phyloP scores from a whole-genome alignment of 768 basidiomycete genomes.

The Tricholoma sp. region DNA sequence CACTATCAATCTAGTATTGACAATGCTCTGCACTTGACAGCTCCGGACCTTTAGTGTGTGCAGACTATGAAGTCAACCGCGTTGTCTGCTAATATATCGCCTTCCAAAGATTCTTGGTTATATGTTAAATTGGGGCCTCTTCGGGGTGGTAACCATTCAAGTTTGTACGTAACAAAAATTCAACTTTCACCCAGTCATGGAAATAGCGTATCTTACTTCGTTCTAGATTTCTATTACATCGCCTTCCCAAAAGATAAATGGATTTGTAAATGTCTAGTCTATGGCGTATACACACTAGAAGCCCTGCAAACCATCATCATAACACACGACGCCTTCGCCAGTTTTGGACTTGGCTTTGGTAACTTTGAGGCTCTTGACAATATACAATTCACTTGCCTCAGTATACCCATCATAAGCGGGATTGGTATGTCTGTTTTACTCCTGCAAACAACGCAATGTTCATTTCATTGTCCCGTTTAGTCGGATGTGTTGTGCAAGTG shows the following conservation, averaged over 20 bases:
- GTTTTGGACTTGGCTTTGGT: conserved; percentile 24
- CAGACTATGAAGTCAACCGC: neutral
- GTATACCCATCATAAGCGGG: conserved; percentile 24
- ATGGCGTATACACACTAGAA: conserved; percentile 23
- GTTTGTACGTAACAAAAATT: conserved; percentile 19
- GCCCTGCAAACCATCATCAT: conserved; percentile 22
- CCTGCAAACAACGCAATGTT: neutral
- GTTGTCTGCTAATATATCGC: neutral
- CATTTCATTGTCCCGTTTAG: conserved; percentile 9
- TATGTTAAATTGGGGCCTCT: conserved; percentile 23
- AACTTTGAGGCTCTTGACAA: conserved; percentile 18
- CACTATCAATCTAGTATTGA: neutral
- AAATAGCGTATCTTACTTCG: neutral
- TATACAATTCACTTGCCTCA: conserved; percentile 20
- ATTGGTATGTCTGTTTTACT: conserved; percentile 15
- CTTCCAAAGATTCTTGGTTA: conserved; percentile 22
- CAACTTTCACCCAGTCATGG: neutral
- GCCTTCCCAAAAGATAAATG: conserved; percentile 24
- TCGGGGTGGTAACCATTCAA: conserved; percentile 24
- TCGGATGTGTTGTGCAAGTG: conserved; percentile 25
- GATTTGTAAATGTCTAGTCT: conserved; percentile 21
- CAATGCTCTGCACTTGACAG: neutral
- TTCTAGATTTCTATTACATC: conserved; percentile 26
- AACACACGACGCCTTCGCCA: conserved; percentile 20
- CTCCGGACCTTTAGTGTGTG: conserved; percentile 16